Conservation (phyloP, 2,329 filamentous ascomycete genomes). For the Penicillium italicum region DNA sequence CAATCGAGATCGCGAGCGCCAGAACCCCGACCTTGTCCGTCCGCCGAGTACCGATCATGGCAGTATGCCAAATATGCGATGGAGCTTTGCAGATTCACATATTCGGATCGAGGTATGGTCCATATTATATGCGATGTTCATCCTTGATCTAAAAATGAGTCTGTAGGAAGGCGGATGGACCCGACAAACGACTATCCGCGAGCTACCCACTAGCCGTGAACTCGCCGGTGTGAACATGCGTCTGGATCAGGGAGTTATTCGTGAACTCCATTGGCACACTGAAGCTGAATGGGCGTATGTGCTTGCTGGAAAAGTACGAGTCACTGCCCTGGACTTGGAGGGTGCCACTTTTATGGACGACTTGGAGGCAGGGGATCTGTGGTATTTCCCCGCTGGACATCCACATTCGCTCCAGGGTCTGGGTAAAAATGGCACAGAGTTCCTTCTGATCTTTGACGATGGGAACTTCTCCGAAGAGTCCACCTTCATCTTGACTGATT, state of each 20-base stretch:
- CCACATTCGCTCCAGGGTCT: conserved; percentile 73
- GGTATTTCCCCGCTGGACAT: conserved; percentile 73
- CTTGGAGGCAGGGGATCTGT: conserved; percentile 68
- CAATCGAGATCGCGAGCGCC: conserved; percentile 63
- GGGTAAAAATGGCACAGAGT: conserved; percentile 59
- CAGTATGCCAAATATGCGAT: conserved; percentile 66
- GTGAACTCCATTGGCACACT: conserved; percentile 78
- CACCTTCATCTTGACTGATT: conserved; percentile 71
- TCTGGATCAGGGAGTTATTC: conserved; percentile 67
- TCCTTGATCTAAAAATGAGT: background rate
- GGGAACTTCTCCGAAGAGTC: conserved; percentile 60
- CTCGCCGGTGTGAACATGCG: conserved; percentile 77
- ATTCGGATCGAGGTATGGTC: conserved; percentile 58
- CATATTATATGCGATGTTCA: background rate
- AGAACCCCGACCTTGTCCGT: conserved; percentile 68
- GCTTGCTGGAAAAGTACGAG: conserved; percentile 65
- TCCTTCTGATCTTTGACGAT: conserved; percentile 59
- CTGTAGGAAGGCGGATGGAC: conserved; percentile 70
- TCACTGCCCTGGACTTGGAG: conserved; percentile 70
- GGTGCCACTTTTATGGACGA: conserved; percentile 73
- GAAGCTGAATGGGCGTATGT: conserved; percentile 77
- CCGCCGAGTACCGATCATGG: conserved; percentile 72
- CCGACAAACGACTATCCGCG: conserved; percentile 56
- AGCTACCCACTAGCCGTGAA: conserved; percentile 50
- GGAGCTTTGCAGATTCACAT: conserved; percentile 66